Conservation (phyloP, 2,329 filamentous ascomycete genomes). For the Escovopsis sp. region DNA sequence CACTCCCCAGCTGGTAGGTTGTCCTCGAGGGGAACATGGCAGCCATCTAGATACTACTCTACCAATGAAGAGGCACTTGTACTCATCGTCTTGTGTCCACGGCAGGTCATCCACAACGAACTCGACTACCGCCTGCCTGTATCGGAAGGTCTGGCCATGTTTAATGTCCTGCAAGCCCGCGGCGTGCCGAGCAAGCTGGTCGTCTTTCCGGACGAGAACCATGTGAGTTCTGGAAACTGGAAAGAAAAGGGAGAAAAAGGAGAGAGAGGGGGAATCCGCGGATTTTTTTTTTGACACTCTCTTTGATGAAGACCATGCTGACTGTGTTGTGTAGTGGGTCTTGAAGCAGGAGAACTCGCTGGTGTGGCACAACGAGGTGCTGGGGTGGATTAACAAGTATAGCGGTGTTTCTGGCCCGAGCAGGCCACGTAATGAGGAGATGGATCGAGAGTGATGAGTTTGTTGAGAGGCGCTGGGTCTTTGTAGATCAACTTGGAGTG, state of each 20-base stretch:
- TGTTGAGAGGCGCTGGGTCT: neutral
- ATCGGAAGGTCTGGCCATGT: slow-evolving; percentile 68
- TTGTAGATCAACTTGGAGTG: no score
- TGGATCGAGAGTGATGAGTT: neutral
- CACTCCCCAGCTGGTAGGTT: slow-evolving; percentile 63
- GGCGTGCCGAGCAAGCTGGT: slow-evolving; percentile 64
- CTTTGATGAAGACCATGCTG: neutral
- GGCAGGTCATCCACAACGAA: slow-evolving; percentile 61
- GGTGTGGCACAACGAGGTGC: slow-evolving; percentile 75
- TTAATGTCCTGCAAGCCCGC: slow-evolving; percentile 67
- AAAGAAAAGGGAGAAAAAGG: no score
- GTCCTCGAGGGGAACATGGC: no score
- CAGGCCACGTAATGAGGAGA: slow-evolving; percentile 1
- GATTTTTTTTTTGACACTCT: neutral
- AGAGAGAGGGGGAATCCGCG: no score
- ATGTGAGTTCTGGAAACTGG: no score
- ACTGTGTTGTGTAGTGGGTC: slow-evolving; percentile 44
- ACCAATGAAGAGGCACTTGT: no score
- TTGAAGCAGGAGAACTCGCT: slow-evolving; percentile 82
- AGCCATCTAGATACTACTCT: no score
- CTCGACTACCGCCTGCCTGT: slow-evolving; percentile 81
- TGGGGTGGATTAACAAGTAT: slow-evolving; percentile 60
- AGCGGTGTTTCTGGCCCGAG: slow-evolving; percentile 24
- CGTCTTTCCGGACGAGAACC: slow-evolving; percentile 63
- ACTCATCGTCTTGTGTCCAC: no score